A percentile compares a stretch with the other conserved stretches of the same genome.
Evolutionary conservation across 495 filamentous ascomycete species (phyloP).

Genomic region (Usnea hakonensis): DNA sequence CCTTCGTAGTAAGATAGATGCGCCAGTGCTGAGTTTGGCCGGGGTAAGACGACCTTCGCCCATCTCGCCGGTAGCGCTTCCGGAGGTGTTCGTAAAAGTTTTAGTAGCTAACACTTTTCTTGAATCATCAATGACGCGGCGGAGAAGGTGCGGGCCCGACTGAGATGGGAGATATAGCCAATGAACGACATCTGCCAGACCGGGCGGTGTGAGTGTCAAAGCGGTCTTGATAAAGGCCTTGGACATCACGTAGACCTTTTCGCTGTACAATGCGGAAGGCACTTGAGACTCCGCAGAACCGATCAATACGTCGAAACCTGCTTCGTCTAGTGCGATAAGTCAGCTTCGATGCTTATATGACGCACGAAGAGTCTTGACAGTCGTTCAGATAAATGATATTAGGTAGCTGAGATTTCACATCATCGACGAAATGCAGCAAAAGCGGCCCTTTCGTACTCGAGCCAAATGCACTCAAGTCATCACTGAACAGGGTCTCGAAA

Average conservation of each 20-base stretch:
- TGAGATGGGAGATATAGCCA: conserved; percentile 42
- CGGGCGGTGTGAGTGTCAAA: conserved; percentile 34
- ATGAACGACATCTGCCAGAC: conserved; percentile 42
- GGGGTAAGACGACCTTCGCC: conserved; percentile 16
- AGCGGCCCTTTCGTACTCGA: conserved; percentile 36
- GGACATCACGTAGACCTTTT: conserved; percentile 48
- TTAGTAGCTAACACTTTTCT: conserved; percentile 8
- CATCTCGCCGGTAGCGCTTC: background rate
- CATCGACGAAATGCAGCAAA: conserved; percentile 32
- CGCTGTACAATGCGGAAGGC: conserved; percentile 46
- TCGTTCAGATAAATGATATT: conserved; percentile 30
- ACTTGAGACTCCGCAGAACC: conserved; percentile 36
- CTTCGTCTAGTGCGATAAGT: conserved; percentile 40
- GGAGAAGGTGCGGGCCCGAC: conserved; percentile 32
- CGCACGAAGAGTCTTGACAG: background rate
- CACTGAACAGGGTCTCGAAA: conserved; percentile 1
- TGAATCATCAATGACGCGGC: conserved; percentile 32
- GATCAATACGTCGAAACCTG: conserved; percentile 45
- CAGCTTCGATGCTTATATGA: background rate
- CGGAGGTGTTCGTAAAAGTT: background rate
- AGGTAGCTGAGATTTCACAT: conserved; percentile 51
- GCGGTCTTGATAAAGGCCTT: conserved; percentile 46
- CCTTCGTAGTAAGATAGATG: conserved; percentile 34
- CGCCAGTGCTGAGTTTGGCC: conserved; percentile 29
- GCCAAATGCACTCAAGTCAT: conserved; percentile 51